A percentile compares a stretch with the other conserved stretches of the same genome.
phyloP scores from a whole-genome alignment of 1,284 basidiomycete species.

The Ustilago vetiveriae region DNA sequence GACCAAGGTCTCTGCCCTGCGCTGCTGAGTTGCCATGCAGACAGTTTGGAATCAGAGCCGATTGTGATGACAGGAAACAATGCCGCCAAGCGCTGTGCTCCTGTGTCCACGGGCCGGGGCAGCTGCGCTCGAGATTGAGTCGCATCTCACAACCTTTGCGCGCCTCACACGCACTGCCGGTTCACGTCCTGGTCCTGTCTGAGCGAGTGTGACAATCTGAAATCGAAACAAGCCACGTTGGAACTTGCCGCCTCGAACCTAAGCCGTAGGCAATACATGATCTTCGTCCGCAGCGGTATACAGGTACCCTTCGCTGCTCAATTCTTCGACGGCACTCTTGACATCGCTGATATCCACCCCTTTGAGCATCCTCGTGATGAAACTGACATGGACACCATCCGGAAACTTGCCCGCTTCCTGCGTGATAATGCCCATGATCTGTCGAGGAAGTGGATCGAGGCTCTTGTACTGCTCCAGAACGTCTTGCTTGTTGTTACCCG shows the following conservation, averaged over 20 bases:
- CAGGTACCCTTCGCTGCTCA: slow-evolving; percentile 57
- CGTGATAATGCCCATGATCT: slow-evolving; percentile 50
- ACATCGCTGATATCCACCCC: slow-evolving; percentile 36
- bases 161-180: background rate
- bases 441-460: slow-evolving; percentile 37
- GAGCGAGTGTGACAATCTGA: too few species aligned
- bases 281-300: slow-evolving; percentile 60
- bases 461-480: slow-evolving; percentile 39
- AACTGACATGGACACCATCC: slow-evolving; percentile 53
- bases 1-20: too few species aligned
- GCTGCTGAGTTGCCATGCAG: too few species aligned
- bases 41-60: too few species aligned
- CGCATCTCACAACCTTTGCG: too few species aligned
- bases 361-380: slow-evolving; percentile 44
- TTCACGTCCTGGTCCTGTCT: too few species aligned
- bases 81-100: too few species aligned
- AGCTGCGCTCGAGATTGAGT: too few species aligned
- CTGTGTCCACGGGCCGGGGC: too few species aligned
- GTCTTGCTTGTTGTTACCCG: slow-evolving; percentile 27
- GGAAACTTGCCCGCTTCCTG: slow-evolving; percentile 48
- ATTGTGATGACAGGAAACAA: too few species aligned
- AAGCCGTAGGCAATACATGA: slow-evolving; percentile 58
- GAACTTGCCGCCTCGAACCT: background rate
- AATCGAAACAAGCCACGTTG: too few species aligned
- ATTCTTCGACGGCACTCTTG: slow-evolving; percentile 56